Percentiles rank a stretch among this genome's conserved stretches.
Evolutionary conservation across 495 filamentous ascomycete genomes (phyloP).

Genomic region (Penicillium manginii): DNA sequence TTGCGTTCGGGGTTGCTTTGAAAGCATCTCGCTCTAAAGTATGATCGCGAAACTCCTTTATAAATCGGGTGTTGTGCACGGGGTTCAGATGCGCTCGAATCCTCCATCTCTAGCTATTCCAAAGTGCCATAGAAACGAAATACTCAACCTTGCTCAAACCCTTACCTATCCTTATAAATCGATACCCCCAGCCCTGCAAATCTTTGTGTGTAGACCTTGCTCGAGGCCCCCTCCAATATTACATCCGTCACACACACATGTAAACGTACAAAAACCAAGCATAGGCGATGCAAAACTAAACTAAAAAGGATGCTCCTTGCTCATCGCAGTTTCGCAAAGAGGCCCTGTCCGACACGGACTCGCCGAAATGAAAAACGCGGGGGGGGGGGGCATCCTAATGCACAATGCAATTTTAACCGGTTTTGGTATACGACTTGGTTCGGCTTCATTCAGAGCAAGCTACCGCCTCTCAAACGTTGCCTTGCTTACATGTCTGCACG

Average conservation of each 20-base stretch:
- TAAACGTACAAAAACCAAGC: not conserved
- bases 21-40: not conserved
- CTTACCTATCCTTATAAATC: not conserved
- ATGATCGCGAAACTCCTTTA: not conserved
- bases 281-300: slow-evolving; percentile 1
- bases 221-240: not conserved
- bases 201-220: not conserved
- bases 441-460: not conserved
- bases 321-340: not conserved
- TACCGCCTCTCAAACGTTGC: not conserved
- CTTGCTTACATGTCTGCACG: slow-evolving; percentile 5
- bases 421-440: not conserved
- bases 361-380: slow-evolving; percentile 2
- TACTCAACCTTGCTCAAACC: not conserved
- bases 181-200: not conserved
- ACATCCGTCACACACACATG: slow-evolving; percentile 4
- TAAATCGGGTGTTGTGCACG: not conserved
- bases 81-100: not conserved
- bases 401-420: not conserved
- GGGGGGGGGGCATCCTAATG: slow-evolving; percentile 2
- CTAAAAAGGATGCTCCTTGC: slow-evolving; percentile 1
- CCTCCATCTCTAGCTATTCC: not conserved
- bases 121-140: not conserved
- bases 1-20: not conserved
- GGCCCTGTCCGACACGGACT: slow-evolving; percentile 9